Percentiles rank a stretch among this genome's conserved stretches.
Evolutionary conservation across 495 filamentous ascomycete species (phyloP).

Genomic region (Peziza echinospora): DNA sequence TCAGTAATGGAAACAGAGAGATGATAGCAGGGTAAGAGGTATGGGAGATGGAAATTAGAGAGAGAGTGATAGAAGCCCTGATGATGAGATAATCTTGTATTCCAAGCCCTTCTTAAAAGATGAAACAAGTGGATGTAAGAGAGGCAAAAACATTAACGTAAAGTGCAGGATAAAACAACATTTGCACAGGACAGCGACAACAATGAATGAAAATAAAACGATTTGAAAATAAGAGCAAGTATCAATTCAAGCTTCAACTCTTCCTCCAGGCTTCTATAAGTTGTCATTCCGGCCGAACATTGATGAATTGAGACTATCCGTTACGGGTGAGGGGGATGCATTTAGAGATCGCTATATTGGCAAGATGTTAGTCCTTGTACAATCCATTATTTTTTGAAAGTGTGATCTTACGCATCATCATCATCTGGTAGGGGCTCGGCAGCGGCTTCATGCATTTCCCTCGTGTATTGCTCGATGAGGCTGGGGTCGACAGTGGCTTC

Average conservation of each 20-base stretch:
- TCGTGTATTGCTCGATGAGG: slow-evolving; percentile 58
- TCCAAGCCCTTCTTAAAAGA: neutral
- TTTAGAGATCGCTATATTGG: slow-evolving; percentile 1
- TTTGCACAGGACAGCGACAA: neutral
- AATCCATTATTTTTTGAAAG: slow-evolving; percentile 32
- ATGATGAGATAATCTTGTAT: neutral
- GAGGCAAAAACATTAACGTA: neutral
- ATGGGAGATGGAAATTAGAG: too few relatives aligned
- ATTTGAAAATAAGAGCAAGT: neutral
- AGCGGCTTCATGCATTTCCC: slow-evolving; percentile 73
- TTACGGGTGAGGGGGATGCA: neutral
- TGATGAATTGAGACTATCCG: neutral
- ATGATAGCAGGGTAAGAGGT: too few relatives aligned
- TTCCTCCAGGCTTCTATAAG: neutral
- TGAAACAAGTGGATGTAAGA: neutral
- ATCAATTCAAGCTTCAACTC: neutral
- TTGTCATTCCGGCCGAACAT: neutral
- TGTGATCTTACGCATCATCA: slow-evolving; percentile 48
- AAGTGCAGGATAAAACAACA: too few relatives aligned
- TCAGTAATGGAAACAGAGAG: too few relatives aligned
- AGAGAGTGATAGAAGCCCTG: neutral
- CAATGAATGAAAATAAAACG: neutral
- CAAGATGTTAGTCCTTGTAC: neutral
- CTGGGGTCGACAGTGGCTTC: slow-evolving; percentile 68
- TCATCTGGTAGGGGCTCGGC: slow-evolving; percentile 80